Percentiles rank a stretch among this genome's conserved stretches.
These are phyloP conservation scores for Miamiensis avidus DNA, from an alignment of 169 alveolate species.

Conservation along the genomic window DNA sequence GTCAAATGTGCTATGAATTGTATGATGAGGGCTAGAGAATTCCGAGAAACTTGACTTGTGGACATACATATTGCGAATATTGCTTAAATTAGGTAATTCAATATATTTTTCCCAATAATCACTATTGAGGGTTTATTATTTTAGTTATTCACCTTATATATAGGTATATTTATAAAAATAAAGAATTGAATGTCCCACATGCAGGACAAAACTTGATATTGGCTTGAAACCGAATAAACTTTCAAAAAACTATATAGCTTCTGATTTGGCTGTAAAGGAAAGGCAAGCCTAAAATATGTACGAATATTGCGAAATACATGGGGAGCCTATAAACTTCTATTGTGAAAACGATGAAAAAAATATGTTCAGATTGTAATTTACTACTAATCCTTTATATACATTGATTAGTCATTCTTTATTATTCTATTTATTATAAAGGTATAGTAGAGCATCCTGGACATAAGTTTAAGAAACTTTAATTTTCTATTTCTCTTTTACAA, in stretches of 20 bases:
- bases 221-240: conserved; percentile 23
- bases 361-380: conserved; percentile 35
- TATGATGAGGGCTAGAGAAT: conserved; percentile 29
- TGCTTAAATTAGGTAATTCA: conserved; percentile 27
- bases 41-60: conserved; percentile 46
- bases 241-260: conserved; percentile 40
- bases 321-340: conserved; percentile 26
- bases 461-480: conserved; percentile 7
- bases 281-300: conserved; percentile 12
- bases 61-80: conserved; percentile 44
- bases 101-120: too few species aligned
- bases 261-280: conserved; percentile 41
- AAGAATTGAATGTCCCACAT: conserved; percentile 43
- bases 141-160: too few species aligned
- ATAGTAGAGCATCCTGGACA: conserved; percentile 17
- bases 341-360: conserved; percentile 40
- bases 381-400: too few species aligned
- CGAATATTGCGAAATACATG: conserved; percentile 27
- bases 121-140: not conserved
- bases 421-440: not conserved
- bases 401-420: too few species aligned
- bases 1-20: conserved; percentile 40
- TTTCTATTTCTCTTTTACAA: conserved; percentile 4
- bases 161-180: conserved; percentile 7
- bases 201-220: conserved; percentile 31